phyloP scores from a whole-genome alignment of 805 yeast genomes.

The Isabelozyma rhagii region DNA sequence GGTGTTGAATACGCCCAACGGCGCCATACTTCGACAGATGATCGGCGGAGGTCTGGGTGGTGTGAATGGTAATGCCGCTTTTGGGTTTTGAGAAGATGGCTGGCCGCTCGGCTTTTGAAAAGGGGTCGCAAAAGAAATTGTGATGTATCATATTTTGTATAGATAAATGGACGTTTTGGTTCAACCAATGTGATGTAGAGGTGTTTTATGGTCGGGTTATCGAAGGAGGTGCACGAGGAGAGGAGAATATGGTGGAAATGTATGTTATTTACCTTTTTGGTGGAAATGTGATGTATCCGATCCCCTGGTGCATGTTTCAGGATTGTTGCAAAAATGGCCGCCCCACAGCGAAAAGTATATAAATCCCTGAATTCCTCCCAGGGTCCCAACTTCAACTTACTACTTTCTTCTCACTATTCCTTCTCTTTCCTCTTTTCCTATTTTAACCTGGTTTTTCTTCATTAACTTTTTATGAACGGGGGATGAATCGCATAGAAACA shows the following conservation, averaged over 20 bases:
- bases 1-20: conserved; percentile 41
- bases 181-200: no score
- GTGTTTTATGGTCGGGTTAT: no score
- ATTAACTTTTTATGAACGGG: not conserved
- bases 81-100: not conserved
- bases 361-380: not conserved
- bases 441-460: not conserved
- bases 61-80: not conserved
- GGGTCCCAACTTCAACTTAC: no score
- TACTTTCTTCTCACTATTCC: not conserved
- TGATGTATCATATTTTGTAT: not conserved
- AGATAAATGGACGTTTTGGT: no score
- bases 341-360: not conserved
- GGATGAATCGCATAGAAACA: not conserved
- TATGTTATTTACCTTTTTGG: not conserved
- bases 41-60: conserved; percentile 14
- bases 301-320: not conserved
- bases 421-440: not conserved
- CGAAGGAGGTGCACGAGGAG: no score
- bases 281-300: not conserved
- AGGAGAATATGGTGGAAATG: no score
- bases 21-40: conserved; percentile 31
- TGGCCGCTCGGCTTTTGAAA: no score
- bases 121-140: no score
- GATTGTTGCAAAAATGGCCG: not conserved